Evolutionary conservation across 2,329 filamentous ascomycete species (phyloP).

Genomic region (Phialocephala subalpina): DNA sequence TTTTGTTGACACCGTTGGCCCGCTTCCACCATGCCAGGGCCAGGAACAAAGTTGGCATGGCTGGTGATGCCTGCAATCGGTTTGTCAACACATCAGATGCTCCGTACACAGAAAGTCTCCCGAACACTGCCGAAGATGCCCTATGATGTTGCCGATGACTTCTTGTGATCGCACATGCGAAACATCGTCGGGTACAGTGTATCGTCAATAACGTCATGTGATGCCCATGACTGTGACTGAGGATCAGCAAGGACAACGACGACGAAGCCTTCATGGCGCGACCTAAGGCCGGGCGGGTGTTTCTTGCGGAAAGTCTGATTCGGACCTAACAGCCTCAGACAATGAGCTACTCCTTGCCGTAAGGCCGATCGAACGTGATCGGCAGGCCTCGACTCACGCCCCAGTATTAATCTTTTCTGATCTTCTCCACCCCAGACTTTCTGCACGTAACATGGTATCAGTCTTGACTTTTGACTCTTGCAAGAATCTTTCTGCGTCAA

Average conservation of each 20-base stretch:
- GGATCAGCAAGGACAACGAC: background rate
- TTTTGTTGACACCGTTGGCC: constrained; percentile 14
- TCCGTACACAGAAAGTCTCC: background rate
- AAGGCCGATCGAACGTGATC: background rate
- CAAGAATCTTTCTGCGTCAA: background rate
- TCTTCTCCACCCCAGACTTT: background rate
- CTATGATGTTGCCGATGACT: background rate
- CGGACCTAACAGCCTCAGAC: constrained; percentile 5
- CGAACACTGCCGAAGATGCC: constrained; percentile 1
- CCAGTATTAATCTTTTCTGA: background rate
- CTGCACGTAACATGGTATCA: background rate
- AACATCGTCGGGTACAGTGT: background rate
- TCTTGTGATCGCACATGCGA: background rate
- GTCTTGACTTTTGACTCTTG: no score
- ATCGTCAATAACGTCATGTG: background rate
- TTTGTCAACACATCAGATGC: background rate
- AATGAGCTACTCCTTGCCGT: background rate
- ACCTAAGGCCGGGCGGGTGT: constrained; percentile 1
- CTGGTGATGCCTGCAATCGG: background rate
- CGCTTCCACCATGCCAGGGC: constrained; percentile 18
- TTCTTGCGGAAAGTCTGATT: constrained; percentile 2
- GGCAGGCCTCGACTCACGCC: background rate
- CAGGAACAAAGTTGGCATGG: constrained; percentile 20
- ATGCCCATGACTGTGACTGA: background rate
- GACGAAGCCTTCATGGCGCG: constrained; percentile 5